A percentile compares a stretch with the other conserved stretches of the same genome.
Evolutionary conservation across 768 basidiomycete genomes (phyloP).

Genomic region (Boletus huronensis): DNA sequence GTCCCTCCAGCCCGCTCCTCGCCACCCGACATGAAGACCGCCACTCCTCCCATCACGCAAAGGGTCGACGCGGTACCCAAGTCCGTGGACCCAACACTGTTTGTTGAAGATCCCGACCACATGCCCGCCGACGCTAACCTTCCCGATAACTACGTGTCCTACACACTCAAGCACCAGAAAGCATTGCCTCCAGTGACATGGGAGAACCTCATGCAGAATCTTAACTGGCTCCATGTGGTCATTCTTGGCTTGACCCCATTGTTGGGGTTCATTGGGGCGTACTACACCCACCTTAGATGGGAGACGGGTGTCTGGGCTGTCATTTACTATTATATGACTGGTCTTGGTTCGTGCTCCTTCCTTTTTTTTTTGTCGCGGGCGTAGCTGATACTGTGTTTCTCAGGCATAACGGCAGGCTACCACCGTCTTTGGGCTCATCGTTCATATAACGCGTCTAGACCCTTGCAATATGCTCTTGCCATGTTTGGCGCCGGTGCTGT

Average conservation of each 20-base stretch:
- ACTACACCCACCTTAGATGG: constrained; percentile 60
- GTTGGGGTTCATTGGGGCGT: constrained; percentile 70
- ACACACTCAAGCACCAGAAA: constrained; percentile 67
- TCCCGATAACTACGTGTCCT: constrained; percentile 79
- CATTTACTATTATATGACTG: constrained; percentile 75
- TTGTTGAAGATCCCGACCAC: constrained; percentile 28
- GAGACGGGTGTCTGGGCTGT: constrained; percentile 70
- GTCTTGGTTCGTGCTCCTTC: constrained; percentile 61
- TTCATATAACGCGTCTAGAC: constrained; percentile 85
- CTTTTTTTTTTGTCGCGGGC: constrained; percentile 31
- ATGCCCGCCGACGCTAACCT: constrained; percentile 54
- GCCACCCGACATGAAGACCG: constrained; percentile 14
- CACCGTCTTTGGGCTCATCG: constrained; percentile 98
- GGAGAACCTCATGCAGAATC: constrained; percentile 54
- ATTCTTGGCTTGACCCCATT: constrained; percentile 74
- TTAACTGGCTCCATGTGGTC: constrained; percentile 74
- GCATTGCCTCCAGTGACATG: constrained; percentile 63
- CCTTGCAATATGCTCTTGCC: constrained; percentile 83
- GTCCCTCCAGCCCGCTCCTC: constrained; percentile 19
- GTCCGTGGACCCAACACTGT: constrained; percentile 2
- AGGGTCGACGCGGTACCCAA: background rate
- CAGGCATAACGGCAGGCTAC: constrained; percentile 90
- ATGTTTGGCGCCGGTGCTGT: constrained; percentile 88
- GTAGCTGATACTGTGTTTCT: constrained; percentile 27
- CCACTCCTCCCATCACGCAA: constrained; percentile 9